phyloP scores from a whole-genome alignment of 129 eudicot genomes.

The Flaveria trinervia region DNA sequence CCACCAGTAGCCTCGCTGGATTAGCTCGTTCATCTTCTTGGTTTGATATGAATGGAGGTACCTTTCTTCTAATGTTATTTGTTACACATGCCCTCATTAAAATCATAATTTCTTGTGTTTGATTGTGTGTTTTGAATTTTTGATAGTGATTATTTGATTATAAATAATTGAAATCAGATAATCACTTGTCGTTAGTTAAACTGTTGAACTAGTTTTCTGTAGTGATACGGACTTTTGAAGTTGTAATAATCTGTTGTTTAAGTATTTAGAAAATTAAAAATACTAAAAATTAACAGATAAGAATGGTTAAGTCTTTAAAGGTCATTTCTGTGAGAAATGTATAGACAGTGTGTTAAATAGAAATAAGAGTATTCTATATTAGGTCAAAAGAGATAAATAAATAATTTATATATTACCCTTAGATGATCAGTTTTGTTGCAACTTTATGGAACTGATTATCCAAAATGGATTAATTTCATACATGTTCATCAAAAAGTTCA shows the following conservation, averaged over 20 bases:
- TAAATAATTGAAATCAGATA: not conserved
- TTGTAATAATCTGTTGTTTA: not conserved
- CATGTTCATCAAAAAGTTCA: not conserved
- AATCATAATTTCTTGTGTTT: not conserved
- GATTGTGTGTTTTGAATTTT: not conserved
- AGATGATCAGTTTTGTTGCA: not conserved
- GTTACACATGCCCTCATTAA: not conserved
- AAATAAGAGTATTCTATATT: not conserved
- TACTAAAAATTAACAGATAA: not conserved
- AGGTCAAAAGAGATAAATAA: constrained; percentile 13
- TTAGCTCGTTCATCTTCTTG: constrained; percentile 90
- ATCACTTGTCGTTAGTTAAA: not conserved
- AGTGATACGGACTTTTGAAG: not conserved
- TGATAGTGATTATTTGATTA: not conserved
- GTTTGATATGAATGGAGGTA: constrained; percentile 97
- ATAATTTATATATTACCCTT: not conserved
- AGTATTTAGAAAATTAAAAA: not conserved
- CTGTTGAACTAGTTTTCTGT: not conserved
- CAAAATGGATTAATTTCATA: not conserved
- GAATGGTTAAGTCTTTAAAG: not conserved
- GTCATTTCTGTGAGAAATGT: not conserved
- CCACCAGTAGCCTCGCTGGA: constrained; percentile 62
- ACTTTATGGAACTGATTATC: not conserved
- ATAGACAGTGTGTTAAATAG: not conserved
- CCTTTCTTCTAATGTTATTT: constrained; percentile 3